These are phyloP conservation scores for Pseudocohnilembus persalinus DNA, from an alignment of 169 alveolate species.

Conservation along the genomic window DNA sequence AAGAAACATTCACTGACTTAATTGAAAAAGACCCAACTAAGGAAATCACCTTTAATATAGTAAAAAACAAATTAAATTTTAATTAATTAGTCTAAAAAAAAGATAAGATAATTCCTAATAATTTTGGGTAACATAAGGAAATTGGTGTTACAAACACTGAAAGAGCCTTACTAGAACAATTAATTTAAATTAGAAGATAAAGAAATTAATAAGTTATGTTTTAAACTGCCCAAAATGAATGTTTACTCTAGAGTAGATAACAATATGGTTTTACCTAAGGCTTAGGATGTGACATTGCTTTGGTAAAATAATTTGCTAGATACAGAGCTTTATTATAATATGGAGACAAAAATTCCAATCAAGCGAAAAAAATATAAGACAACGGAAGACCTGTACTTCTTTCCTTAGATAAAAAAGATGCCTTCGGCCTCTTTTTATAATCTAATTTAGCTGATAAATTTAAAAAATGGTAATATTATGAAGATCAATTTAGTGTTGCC, in stretches of 20 bases:
- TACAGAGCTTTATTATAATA: neutral
- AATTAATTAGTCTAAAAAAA: no score
- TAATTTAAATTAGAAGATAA: neutral
- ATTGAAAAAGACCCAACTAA: no score
- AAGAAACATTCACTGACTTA: no score
- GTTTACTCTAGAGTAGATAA: neutral
- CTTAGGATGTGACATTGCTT: neutral
- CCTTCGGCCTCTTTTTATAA: neutral
- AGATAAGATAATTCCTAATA: neutral
- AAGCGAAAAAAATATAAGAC: neutral
- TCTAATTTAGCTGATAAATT: neutral
- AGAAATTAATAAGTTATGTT: no score
- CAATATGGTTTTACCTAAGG: neutral
- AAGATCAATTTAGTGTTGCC: neutral
- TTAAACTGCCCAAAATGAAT: neutral
- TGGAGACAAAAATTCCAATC: neutral
- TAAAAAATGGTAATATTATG: no score
- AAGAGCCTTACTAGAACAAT: neutral
- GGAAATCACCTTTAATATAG: no score
- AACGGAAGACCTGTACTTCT: neutral
- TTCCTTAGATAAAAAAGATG: neutral
- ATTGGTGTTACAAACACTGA: neutral
- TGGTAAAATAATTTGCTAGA: no score
- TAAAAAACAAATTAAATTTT: no score
- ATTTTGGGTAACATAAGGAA: neutral